These are phyloP conservation scores for Apium graveolens DNA, from an alignment of 129 eudicot genomes.

Conservation along the genomic window DNA sequence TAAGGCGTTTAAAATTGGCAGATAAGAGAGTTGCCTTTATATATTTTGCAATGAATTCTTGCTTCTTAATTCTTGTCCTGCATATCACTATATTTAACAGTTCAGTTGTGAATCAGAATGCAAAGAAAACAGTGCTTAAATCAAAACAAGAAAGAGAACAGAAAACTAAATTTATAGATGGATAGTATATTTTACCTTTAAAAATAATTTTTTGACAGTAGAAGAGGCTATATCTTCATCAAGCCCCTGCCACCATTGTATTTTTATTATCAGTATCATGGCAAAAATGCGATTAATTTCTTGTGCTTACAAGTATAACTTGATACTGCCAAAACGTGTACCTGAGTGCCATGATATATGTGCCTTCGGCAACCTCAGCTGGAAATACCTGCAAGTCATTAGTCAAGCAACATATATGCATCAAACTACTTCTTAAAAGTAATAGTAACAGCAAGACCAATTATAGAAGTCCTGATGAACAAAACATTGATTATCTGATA, in stretches of 20 bases:
- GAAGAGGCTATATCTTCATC: background rate
- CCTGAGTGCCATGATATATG: background rate
- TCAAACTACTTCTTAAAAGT: background rate
- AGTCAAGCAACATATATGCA: background rate
- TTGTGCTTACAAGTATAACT: background rate
- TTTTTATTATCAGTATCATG: background rate
- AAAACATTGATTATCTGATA: background rate
- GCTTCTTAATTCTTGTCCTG: background rate
- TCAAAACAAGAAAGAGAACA: background rate
- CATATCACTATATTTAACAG: background rate
- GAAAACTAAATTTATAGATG: background rate
- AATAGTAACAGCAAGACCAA: background rate
- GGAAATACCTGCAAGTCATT: background rate
- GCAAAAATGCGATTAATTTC: background rate
- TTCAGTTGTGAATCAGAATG: background rate
- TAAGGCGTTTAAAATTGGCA: background rate
- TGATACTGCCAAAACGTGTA: background rate
- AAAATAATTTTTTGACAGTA: background rate
- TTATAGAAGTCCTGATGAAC: background rate
- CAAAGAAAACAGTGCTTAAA: background rate
- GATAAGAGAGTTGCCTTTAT: background rate
- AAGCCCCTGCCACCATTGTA: background rate
- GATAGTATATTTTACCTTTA: background rate
- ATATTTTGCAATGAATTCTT: background rate
- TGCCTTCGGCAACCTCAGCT: background rate